Conservation (phyloP, 257 asterid genomes). For the Fraxinus anomala region DNA sequence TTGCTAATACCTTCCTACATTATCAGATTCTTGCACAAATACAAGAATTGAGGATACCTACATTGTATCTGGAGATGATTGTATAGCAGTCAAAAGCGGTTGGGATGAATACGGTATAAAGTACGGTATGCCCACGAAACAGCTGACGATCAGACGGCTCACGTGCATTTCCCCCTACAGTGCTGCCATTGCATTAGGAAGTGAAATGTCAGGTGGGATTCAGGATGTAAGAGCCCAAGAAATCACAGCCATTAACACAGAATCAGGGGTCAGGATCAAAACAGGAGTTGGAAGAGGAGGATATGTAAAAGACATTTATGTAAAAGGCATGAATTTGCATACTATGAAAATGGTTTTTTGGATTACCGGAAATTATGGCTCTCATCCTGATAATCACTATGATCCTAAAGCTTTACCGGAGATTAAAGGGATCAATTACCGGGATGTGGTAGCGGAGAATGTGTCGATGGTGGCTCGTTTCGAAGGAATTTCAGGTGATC, state of each 20-base stretch:
- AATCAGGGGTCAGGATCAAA: conserved; percentile 77
- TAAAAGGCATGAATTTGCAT: conserved; percentile 69
- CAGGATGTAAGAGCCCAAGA: conserved; percentile 75
- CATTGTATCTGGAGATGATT: conserved; percentile 82
- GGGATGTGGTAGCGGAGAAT: conserved; percentile 75
- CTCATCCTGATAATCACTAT: conserved; percentile 68
- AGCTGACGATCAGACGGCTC: conserved; percentile 61
- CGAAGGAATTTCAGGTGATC: conserved; percentile 81
- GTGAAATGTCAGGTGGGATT: conserved; percentile 94
- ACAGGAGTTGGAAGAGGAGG: conserved; percentile 81
- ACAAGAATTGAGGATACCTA: conserved; percentile 74
- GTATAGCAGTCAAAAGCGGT: conserved; percentile 85
- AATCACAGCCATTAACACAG: conserved; percentile 71
- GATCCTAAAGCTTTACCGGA: conserved; percentile 74
- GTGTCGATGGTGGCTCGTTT: conserved; percentile 72
- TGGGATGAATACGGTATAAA: conserved; percentile 89
- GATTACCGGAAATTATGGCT: conserved; percentile 93
- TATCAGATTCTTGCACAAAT: conserved; percentile 83
- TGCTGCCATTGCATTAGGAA: conserved; percentile 86
- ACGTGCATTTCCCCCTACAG: conserved; percentile 90
- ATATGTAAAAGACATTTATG: conserved; percentile 62
- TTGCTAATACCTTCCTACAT: not conserved
- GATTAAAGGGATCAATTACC: conserved; percentile 69
- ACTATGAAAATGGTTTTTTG: conserved; percentile 92
- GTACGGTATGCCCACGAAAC: conserved; percentile 79